phyloP scores from a whole-genome alignment of 208 protist species.

The Trichomonas vaginalis region DNA sequence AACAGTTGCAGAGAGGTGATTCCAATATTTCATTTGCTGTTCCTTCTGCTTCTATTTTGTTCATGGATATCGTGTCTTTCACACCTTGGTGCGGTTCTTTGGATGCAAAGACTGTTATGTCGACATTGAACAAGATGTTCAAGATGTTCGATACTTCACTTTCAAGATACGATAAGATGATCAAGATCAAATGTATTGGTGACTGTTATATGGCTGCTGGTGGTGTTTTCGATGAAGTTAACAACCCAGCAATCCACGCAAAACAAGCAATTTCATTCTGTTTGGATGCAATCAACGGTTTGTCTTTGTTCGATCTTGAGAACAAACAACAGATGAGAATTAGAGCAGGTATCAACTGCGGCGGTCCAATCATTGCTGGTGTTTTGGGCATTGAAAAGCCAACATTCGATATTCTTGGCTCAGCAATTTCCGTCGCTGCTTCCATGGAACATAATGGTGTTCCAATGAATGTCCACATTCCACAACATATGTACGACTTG shows the following conservation, averaged over 20 bases:
- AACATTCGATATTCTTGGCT: constrained; percentile 15
- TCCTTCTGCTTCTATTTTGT: neutral
- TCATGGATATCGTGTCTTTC: neutral
- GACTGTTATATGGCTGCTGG: constrained; percentile 11
- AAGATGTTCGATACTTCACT: neutral
- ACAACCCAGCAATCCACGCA: neutral
- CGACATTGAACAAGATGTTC: neutral
- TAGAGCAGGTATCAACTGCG: neutral
- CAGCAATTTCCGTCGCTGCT: neutral
- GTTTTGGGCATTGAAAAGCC: constrained; percentile 13
- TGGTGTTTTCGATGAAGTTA: constrained; percentile 17
- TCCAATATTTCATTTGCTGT: neutral
- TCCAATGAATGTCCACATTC: constrained; percentile 3
- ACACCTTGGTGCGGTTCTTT: neutral
- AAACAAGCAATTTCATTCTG: constrained; percentile 11
- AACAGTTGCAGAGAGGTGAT: neutral
- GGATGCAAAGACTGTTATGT: neutral
- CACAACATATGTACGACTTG: neutral
- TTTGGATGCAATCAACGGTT: neutral
- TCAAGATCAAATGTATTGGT: constrained; percentile 8
- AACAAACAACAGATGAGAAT: neutral
- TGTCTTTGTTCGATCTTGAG: neutral
- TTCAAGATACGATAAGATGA: neutral
- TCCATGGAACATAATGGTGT: neutral
- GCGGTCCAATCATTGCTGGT: neutral